A percentile compares a stretch with the other conserved stretches of the same genome.
Conservation (phyloP, 2,329 filamentous ascomycete genomes). For the Karstenula rhodostoma region DNA sequence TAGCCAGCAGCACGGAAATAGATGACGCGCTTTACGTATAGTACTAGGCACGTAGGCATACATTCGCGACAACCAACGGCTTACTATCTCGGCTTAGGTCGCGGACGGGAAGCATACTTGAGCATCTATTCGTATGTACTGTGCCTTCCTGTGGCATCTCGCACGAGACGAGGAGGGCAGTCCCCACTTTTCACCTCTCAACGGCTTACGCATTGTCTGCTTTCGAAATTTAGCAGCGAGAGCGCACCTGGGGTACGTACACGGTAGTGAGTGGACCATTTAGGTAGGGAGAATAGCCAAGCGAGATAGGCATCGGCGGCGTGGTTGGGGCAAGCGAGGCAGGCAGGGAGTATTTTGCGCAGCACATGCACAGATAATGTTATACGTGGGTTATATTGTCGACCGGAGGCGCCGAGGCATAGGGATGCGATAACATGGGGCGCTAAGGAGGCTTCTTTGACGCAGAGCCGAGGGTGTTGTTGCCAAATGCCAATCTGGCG, state of each 20-base stretch:
- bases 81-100: neutral
- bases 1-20: neutral
- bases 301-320: neutral
- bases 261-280: too few species aligned
- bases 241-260: too few species aligned
- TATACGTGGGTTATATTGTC: neutral
- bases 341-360: too few species aligned
- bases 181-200: too few species aligned
- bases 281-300: neutral
- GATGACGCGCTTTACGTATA: constrained; percentile 11
- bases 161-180: neutral
- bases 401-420: constrained; percentile 8
- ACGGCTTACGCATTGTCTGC: too few species aligned
- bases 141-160: neutral
- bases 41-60: neutral
- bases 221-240: too few species aligned
- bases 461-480: constrained; percentile 13
- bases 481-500: constrained; percentile 21
- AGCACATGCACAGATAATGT: neutral
- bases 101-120: too few species aligned
- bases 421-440: constrained; percentile 13
- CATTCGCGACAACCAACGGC: neutral
- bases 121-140: too few species aligned
- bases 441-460: constrained; percentile 17
- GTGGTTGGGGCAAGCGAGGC: constrained; percentile 1